Conservation (phyloP, 352 stramenopile genomes). For the Detonula confervacea region DNA sequence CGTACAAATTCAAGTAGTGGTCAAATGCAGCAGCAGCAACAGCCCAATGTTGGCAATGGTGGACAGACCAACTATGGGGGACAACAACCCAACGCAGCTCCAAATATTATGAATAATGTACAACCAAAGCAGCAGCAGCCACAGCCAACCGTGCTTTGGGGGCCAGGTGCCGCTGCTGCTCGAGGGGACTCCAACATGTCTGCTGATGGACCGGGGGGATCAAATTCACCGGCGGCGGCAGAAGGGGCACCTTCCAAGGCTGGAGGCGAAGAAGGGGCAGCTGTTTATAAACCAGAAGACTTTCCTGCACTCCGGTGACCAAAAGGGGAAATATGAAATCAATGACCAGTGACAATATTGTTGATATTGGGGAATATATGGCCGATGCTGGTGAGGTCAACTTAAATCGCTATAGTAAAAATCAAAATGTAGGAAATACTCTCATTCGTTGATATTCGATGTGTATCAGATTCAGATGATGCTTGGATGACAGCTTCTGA, state of each 20-base stretch:
- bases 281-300: constrained; percentile 29
- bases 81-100: constrained; percentile 1
- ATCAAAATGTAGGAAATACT: too few relatives aligned
- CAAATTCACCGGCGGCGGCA: too few relatives aligned
- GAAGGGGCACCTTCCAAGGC: neutral
- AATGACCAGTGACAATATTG: too few relatives aligned
- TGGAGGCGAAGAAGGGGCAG: neutral
- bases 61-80: neutral
- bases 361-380: too few relatives aligned
- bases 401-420: too few relatives aligned
- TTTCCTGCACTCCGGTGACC: constrained; percentile 37
- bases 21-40: too few relatives aligned
- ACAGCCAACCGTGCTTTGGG: constrained; percentile 10
- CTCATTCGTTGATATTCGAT: too few relatives aligned
- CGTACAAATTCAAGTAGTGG: constrained; percentile 18
- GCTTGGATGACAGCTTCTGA: too few relatives aligned
- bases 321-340: neutral
- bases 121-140: neutral
- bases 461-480: too few relatives aligned
- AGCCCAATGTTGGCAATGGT: neutral
- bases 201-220: too few relatives aligned
- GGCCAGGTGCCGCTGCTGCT: constrained; percentile 6
- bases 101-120: constrained; percentile 12
- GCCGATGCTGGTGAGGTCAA: too few relatives aligned
- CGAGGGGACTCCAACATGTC: neutral